Evolutionary conservation across 208 protist species (phyloP), one percentile per base, ranked within the genome.

Genomic region (Leishmania lainsoni): DNA sequence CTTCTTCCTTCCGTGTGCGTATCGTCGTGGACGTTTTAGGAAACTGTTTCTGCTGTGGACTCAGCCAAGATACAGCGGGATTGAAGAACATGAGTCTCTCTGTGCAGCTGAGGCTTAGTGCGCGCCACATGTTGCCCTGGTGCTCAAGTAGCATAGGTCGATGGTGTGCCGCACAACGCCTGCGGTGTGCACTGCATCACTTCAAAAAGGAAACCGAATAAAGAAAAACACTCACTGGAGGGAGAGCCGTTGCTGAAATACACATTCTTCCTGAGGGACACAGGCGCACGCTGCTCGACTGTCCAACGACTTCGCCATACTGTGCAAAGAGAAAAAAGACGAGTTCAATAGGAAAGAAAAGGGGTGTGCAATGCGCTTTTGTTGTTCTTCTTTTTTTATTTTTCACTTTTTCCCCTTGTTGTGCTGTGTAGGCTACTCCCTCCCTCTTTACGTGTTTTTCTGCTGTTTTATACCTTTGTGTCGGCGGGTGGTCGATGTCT

Each of bases 221-320:
- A 52, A 58, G 51, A 48, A 61, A n/a, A 39, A 20, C 51, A 61
- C 16, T 39, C 26, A 35, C 22, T 29, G 16, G 45, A 42, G 49
- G 51, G 51, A 16, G 16, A 76, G 48, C 29, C 49, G 70, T 12
- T n/a, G n/a, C 54, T 29, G 32, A 83, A 20, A 65, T 54, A 63
- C 72, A 84, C 72, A 84, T 39, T 39, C 29, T 39, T 35, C 32
- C 12, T 32, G 17, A 84, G 48, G 51, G 52, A 85, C 35, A 65
- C 66, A 80, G 48, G n/a, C 73, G 29, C 3, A 42, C 26, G 26
- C 45, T 54, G 45, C 22, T 45, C 45, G 26, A 54, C 32, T 32
- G 16, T 14, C n/a, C 26, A 35, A 54, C 10, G 39, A n/a, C 8
- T 71, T 71, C 9, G 35, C 20, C 2, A 26, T 73, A 52, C 48